phyloP scores from a whole-genome alignment of 2,329 filamentous ascomycete species.

The Talaromyces sp. region DNA sequence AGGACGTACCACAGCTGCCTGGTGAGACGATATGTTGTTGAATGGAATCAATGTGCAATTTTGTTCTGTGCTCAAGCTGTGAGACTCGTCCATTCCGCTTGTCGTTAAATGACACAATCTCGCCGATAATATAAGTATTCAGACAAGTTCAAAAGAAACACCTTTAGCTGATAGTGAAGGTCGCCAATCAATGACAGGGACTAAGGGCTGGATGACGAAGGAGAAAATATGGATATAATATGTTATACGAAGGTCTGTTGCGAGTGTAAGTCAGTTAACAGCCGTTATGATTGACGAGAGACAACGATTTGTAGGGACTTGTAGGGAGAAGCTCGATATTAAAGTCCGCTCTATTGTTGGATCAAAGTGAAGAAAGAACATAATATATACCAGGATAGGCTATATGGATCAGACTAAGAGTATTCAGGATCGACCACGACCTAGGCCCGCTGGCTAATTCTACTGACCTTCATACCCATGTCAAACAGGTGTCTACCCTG shows the following conservation, averaged over 20 bases:
- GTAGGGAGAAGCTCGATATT: conserved; percentile 1
- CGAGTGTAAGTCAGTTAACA: not conserved
- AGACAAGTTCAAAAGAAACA: not conserved
- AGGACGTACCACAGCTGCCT: conserved; percentile 22
- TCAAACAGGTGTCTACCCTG: not conserved
- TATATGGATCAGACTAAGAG: not conserved
- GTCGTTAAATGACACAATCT: conserved; percentile 1
- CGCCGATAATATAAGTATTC: not conserved
- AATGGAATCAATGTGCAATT: conserved; percentile 10
- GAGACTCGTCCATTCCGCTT: conserved; percentile 13
- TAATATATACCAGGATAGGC: conserved; percentile 6
- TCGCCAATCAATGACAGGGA: not conserved
- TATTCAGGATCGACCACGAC: conserved; percentile 12
- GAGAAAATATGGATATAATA: not conserved
- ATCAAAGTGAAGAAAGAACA: not conserved
- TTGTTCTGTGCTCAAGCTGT: conserved; percentile 13
- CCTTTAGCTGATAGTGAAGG: not conserved
- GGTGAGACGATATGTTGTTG: conserved; percentile 22
- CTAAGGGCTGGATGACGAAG: not conserved
- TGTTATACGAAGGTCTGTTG: not conserved
- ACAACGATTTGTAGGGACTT: not conserved
- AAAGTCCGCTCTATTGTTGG: not conserved
- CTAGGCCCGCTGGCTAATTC: not conserved
- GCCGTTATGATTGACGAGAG: not conserved
- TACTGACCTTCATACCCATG: not conserved